A percentile compares a stretch with the other conserved stretches of the same genome.
These are phyloP conservation scores for Pythium plurisporium DNA, from an alignment of 352 stramenopile genomes.

Conservation along the genomic window DNA sequence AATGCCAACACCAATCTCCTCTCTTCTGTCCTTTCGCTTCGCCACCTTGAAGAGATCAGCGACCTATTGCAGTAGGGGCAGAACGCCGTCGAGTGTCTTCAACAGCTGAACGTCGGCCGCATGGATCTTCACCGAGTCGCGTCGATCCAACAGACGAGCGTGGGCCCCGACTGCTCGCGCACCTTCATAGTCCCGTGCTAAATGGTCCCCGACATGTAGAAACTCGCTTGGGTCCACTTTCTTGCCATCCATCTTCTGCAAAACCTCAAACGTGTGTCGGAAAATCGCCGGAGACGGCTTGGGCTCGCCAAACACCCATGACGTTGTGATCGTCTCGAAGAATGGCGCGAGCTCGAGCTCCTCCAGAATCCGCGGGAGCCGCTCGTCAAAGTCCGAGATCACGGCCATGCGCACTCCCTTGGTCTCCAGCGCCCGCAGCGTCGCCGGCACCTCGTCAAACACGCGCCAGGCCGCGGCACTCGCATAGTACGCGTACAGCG, in stretches of 20 bases:
- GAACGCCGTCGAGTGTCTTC: constrained; percentile 21
- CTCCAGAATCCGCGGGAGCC: constrained; percentile 40
- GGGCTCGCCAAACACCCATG: constrained; percentile 37
- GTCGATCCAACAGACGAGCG: constrained; percentile 39
- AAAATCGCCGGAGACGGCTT: constrained; percentile 67
- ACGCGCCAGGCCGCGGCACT: constrained; percentile 49
- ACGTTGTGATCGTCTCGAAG: constrained; percentile 59
- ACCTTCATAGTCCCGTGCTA: constrained; percentile 45
- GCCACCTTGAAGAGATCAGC: too few relatives aligned
- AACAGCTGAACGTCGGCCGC: constrained; percentile 27
- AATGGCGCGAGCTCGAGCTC: constrained; percentile 37
- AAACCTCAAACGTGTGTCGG: constrained; percentile 31
- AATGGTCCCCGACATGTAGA: constrained; percentile 68
- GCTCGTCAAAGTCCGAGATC: constrained; percentile 81
- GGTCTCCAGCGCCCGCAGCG: constrained; percentile 32
- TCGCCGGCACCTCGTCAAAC: constrained; percentile 42
- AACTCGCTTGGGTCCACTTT: constrained; percentile 14
- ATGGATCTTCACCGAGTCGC: neutral
- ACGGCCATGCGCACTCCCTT: constrained; percentile 40
- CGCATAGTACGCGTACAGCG: constrained; percentile 57
- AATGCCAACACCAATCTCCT: too few relatives aligned
- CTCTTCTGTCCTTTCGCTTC: too few relatives aligned
- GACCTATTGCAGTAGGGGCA: constrained; percentile 14
- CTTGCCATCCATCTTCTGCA: neutral
- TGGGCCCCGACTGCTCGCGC: constrained; percentile 34